phyloP scores from a whole-genome alignment of 2,329 filamentous ascomycete genomes.

The Ceratocystis diversiconidia region DNA sequence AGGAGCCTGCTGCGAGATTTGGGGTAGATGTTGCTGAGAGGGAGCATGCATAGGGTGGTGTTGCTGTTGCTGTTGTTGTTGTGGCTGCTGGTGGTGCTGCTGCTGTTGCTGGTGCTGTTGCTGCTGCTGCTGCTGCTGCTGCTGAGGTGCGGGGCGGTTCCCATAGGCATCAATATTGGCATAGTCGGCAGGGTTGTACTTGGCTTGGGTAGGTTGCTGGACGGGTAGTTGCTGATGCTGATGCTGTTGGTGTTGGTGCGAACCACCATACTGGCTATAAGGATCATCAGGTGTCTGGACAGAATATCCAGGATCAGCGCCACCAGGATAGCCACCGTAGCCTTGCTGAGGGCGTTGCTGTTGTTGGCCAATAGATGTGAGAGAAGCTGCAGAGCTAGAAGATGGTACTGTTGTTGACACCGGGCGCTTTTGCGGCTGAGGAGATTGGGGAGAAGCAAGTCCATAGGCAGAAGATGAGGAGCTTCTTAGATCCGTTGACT shows the following conservation, averaged over 20 bases:
- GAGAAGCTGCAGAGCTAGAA: conserved; percentile 42
- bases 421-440: conserved; percentile 19
- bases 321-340: conserved; percentile 22
- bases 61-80: conserved; percentile 25
- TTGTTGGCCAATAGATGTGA: conserved; percentile 40
- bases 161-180: conserved; percentile 40
- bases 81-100: too few species aligned
- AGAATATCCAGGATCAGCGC: conserved; percentile 10
- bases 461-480: conserved; percentile 28
- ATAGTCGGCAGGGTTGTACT: conserved; percentile 69
- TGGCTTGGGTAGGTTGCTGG: conserved; percentile 37
- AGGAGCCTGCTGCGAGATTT: conserved; percentile 20
- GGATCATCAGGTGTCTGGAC: conserved; percentile 8
- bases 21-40: conserved; percentile 10
- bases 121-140: conserved; percentile 23
- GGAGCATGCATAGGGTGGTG: conserved; percentile 23
- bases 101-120: conserved; percentile 25
- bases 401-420: conserved; percentile 37
- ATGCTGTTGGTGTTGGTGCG: conserved; percentile 20
- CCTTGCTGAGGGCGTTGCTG: conserved; percentile 26
- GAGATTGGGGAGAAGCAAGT: conserved; percentile 23
- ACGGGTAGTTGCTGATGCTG: conserved; percentile 27
- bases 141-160: conserved; percentile 31
- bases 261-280: conserved; percentile 21
- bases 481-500: conserved; percentile 29